phyloP scores from a whole-genome alignment of 768 basidiomycete genomes.

The Multifurca ochricompacta region DNA sequence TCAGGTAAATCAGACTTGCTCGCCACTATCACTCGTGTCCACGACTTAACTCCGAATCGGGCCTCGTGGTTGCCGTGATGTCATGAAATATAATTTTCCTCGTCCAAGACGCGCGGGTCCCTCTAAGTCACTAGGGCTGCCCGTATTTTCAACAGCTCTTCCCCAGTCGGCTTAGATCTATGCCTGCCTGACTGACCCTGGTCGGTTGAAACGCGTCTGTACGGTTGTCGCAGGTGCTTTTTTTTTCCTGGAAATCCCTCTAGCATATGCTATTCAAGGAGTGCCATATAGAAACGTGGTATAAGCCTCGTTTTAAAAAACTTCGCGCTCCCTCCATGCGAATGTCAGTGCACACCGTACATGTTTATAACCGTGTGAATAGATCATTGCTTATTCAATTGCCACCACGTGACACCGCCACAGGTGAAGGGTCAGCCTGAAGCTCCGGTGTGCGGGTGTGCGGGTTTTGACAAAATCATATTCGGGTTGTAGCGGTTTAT shows the following conservation, averaged over 20 bases:
- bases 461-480: too few relatives aligned
- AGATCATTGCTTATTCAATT: neutral
- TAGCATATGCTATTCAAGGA: neutral
- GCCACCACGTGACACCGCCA: neutral
- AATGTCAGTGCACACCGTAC: neutral
- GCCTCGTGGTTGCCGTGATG: neutral
- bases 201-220: neutral
- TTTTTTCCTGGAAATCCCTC: neutral
- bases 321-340: neutral
- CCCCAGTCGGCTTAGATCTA: too few relatives aligned
- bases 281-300: neutral
- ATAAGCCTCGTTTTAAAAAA: neutral
- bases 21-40: neutral
- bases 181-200: neutral
- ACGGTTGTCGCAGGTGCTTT: neutral
- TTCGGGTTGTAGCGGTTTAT: too few relatives aligned
- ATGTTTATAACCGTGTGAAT: conserved; percentile 1
- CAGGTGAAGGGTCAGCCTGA: neutral
- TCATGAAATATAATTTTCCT: neutral
- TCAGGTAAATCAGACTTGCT: neutral
- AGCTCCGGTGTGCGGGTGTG: too few relatives aligned
- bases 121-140: neutral
- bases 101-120: neutral
- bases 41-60: conserved; percentile 4
- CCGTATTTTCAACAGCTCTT: neutral